Conservation (phyloP, 2,329 filamentous ascomycete genomes). For the Pseudopyricularia javanii region DNA sequence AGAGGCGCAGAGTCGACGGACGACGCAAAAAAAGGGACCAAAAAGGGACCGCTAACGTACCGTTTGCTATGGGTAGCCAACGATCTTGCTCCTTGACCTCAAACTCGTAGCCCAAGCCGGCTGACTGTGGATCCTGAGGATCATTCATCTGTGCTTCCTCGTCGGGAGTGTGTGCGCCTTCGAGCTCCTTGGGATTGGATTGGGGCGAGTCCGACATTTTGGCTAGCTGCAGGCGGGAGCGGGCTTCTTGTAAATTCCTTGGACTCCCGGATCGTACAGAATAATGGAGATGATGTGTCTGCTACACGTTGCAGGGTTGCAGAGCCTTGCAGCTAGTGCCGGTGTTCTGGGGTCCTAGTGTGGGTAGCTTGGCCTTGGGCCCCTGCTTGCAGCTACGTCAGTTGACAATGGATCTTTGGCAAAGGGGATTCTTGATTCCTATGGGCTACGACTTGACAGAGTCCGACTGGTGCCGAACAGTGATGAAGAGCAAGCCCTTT, state of each 20-base stretch:
- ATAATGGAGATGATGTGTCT: conserved; percentile 47
- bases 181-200: conserved; percentile 90
- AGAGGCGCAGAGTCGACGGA: background rate
- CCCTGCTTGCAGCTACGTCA: conserved; percentile 34
- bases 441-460: background rate
- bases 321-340: conserved; percentile 36
- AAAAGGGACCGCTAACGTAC: conserved; percentile 59
- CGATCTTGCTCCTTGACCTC: conserved; percentile 99
- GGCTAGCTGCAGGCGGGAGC: conserved; percentile 55
- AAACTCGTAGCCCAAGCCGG: conserved; percentile 75
- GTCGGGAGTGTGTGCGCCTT: conserved; percentile 85
- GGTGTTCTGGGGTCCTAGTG: conserved; percentile 23
- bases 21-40: conserved; percentile 21
- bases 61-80: conserved; percentile 99
- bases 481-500: background rate
- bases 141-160: conserved; percentile 93
- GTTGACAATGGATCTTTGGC: conserved; percentile 19
- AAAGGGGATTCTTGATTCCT: conserved; percentile 9
- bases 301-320: conserved; percentile 47
- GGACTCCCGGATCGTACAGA: conserved; percentile 45
- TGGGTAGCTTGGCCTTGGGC: background rate
- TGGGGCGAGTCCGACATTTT: conserved; percentile 82
- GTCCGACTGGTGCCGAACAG: background rate
- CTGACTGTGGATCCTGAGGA: conserved; percentile 63
- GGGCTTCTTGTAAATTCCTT: conserved; percentile 48